Base-by-base conservation (phyloP, 2,329 filamentous ascomycete species). In the Trichophyton simii region DNA sequence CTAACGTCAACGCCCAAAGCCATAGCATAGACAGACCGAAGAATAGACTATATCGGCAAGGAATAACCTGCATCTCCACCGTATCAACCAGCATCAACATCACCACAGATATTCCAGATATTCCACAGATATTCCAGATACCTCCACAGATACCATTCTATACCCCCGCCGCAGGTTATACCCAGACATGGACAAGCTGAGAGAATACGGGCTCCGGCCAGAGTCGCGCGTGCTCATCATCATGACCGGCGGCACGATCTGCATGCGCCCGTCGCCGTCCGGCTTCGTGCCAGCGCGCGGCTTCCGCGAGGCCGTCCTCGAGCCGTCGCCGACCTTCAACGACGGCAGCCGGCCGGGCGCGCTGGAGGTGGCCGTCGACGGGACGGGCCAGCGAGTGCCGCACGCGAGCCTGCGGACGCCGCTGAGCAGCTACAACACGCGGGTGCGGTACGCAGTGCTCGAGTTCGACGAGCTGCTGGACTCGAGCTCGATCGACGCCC, bases 391-490 rank as follows among this genome's bases (percentile, higher is more conserved):
- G 15, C 70, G 75, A 20, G 77, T 22, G 22, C 22, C 22, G 22
- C 22, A 22, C 22, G 22, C 22, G 22, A 22, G 22, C 22, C 22
- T 22, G 66, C 83, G 90, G 57, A 95, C 91, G 3, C 91, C 91
- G 1, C 80, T 85, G 34, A 94, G 88, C 68, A 83, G 87, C 31
- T 92, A 95, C 72, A 83, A 87, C 38, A 85, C 88, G 28, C 87
- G 89, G 68, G 85, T 96, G 63, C 84, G 90, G 62, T 96, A 95
- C 73, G 84, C 85, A 2, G 87, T 94, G 38, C 81, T 91, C 61
- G 91, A 96, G 70, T 96, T 95, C 73, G 81, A 86, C 58, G 87
- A 88, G 28, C 76, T 96, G 42, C 83, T 96, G 3, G 91, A 96
- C 75, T 95, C 89, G 64, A 92, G 88, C 71, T 94, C 89, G 60